Base-by-base conservation (phyloP, 2,329 filamentous ascomycete genomes). In the Xylaria sp. region DNA sequence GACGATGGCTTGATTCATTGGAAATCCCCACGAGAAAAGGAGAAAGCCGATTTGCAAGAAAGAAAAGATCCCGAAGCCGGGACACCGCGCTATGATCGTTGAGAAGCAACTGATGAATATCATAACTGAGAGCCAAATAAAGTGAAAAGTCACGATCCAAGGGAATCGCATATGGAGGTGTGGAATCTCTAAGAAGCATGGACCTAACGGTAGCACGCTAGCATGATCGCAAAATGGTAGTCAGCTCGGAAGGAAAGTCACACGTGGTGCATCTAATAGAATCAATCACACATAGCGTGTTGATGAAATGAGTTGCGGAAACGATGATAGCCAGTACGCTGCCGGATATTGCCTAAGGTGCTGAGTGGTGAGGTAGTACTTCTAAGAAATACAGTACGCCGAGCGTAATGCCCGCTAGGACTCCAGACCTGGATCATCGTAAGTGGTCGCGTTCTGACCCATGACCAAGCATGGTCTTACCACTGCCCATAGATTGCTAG, bases 111-210 rank as follows among this genome's bases (percentile, higher is more conserved):
- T 15, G n/a, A 47, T 17, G 11, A 31, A n/a, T 3, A 47, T 7
- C 45, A 19, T 8, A 3, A 47, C 4, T 19, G 23, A 31, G n/a
- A 47, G 12, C 45, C 45, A 47, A 19, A 5, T n/a, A 47, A n/a
- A 46, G 12, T 31, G 12, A 28, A 56, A 11, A 0, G 19, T 31
- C 15, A n/a, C 38, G 8, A 37, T 15, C 47, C 47, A 50, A n/a
- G 23, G 15, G 19, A 56, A 56, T 25, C 53, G 53, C 25, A 56
- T 45, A 8, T 45, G 42, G 17, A 56, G 53, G 46, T 43, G 17
- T 47, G 53, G 53, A 23, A 56, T 37, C 28, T 56, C 53, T 12
- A 56, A n/a, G 31, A 46, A 56, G 21, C 25, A 35, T 14, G 53
- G 53, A 14, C 25, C 40, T 6, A 31, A 31, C 2, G 53, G 53